phyloP scores from a whole-genome alignment of 768 basidiomycete genomes.

The Cantharellus cinnabarinus region DNA sequence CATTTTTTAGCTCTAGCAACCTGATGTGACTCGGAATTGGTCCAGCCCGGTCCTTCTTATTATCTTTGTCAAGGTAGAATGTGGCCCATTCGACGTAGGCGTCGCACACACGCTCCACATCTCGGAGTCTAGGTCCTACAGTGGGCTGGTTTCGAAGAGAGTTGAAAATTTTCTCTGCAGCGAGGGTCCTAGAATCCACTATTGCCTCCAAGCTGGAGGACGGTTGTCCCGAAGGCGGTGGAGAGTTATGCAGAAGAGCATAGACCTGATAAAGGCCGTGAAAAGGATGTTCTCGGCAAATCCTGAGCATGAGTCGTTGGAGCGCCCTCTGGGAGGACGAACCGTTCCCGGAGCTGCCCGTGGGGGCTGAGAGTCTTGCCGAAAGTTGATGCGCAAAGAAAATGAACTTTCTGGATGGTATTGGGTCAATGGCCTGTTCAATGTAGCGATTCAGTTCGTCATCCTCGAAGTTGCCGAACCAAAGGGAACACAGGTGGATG shows the following conservation, averaged over 20 bases:
- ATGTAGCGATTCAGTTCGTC: slow-evolving; percentile 25
- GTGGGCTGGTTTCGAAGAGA: slow-evolving; percentile 27
- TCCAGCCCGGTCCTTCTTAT: slow-evolving; percentile 11
- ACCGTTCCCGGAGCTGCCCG: background rate
- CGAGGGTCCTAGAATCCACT: slow-evolving; percentile 14
- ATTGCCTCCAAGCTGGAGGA: slow-evolving; percentile 1
- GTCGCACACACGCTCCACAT: slow-evolving; percentile 38
- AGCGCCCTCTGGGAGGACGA: slow-evolving; percentile 31
- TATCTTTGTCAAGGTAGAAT: slow-evolving; percentile 25
- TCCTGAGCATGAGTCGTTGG: slow-evolving; percentile 36
- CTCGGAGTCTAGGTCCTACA: slow-evolving; percentile 23
- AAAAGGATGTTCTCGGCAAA: slow-evolving; percentile 84
- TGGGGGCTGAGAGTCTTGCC: slow-evolving; percentile 49
- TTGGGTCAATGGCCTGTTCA: slow-evolving; percentile 27
- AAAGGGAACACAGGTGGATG: slow-evolving; percentile 72
- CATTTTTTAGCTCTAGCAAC: slow-evolving; percentile 29
- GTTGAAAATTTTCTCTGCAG: slow-evolving; percentile 42
- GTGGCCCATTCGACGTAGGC: slow-evolving; percentile 61
- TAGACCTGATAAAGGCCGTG: slow-evolving; percentile 83
- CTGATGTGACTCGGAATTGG: slow-evolving; percentile 26
- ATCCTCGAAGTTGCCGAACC: slow-evolving; percentile 70
- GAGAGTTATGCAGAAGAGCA: slow-evolving; percentile 27
- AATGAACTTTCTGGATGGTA: slow-evolving; percentile 77
- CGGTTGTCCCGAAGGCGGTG: background rate
- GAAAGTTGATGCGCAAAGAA: slow-evolving; percentile 86